Evolutionary conservation across 164 flowering plant species (phyloP), one percentile per base, ranked within the genome.

Genomic region (Chimonanthus praecox): DNA sequence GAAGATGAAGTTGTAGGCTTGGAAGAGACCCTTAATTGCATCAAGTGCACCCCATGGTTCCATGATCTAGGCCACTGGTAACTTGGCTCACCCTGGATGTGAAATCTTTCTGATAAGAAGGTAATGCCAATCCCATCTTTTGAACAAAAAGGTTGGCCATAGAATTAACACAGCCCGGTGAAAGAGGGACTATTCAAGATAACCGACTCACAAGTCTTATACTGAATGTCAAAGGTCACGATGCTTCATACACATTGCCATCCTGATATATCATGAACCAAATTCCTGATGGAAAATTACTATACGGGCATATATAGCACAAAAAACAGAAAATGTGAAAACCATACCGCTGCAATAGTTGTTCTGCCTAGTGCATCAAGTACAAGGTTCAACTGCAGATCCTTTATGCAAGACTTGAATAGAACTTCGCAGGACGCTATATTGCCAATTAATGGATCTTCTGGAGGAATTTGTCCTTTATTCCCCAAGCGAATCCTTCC

Each of bases 331-430:
- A 2, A 61, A 46, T 62, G 21, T 9, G 33, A 11, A 61, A 66
- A 75, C 70, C 85, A 51, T 85, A 95, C 99, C 18, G 87, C 91
- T 64, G 49, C 77, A 72, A 46, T 20, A 69, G 88, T 63, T 67
- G 87, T 81, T 72, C 72, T 75, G 3, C 71, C 72, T 67, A 92
- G 74, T 49, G 73, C 81, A 68, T 85, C 81, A 68, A 79, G 78
- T 67, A 95, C 75, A n/a, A 33, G 43, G 63, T 86, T 89, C 69
- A 92, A 73, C 20, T 50, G 82, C 68, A 92, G 72, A 69, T 77
- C 74, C 63, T 50, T 73, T 4, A 70, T 67, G 66, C 70, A 83
- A 46, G 83, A 79, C 13, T 82, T 83, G 66, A 86, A 86, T n/a
- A 81, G 47, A 64, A 49, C 46, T 71, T 79, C 85, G 92, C 94